Evolutionary conservation across 306 rosid species (phyloP), one percentile per base, ranked within the genome.

Genomic region (Vicia faba): DNA sequence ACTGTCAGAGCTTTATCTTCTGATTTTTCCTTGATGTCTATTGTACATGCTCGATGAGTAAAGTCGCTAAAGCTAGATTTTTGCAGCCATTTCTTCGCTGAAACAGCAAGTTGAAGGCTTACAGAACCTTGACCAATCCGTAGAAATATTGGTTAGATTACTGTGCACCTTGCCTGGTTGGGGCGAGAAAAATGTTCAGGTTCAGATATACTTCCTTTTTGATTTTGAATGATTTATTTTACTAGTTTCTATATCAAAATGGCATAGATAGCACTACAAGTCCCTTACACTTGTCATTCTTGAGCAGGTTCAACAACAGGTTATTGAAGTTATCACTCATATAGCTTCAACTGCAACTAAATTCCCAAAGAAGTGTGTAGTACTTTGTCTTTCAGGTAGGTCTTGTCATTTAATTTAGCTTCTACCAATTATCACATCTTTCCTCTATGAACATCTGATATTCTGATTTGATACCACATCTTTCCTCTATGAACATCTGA

Each of bases 121-220:
- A 60, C 87, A 84, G 61, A 85, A 76, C 61, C 88, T 95, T 76
- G 76, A 80, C 62, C 83, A 61, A 28, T 88, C 88, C 3, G 91
- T 81, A 50, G 99, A 91, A 77, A 78, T 95, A 70, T 81, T 95
- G 69, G 71, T 91, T 78, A 93, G 95, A 72, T 81, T 95, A 78
- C 82, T 95, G 23, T 88, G 97, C 69, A 67, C 81, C 76, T 81
- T 91, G 73, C 99, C 99, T 73, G 99, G 99, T 28, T 95, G 99
- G 99, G 83, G 87, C 50, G 99, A 95, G 81, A 95, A 95, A 79
- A 95, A 95, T 78, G 99, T 95, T 85, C 99, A 95, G 97, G 99
- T 91, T 79, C 26, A 61, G 62, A 54, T 60, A 26, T 59, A 26
- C 58, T 68, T 75, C 51, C 33, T 72, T 71, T 66, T 69, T 9